Base-by-base conservation (phyloP, 2,329 filamentous ascomycete species). In the Coniosporium tulheliwenetii region DNA sequence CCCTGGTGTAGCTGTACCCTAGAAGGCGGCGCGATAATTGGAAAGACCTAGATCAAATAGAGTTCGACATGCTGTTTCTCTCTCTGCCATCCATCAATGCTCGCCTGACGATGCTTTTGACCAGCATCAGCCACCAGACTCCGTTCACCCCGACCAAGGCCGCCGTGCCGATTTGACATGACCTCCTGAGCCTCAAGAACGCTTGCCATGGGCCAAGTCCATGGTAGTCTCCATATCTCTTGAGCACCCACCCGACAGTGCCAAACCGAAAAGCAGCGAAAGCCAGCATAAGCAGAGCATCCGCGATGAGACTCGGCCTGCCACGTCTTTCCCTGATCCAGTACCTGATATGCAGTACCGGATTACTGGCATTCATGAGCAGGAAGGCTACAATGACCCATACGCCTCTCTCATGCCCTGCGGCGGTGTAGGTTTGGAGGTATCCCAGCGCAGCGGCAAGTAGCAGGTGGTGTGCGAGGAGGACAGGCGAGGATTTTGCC, bases 81-180 rank as follows among this genome's bases (percentile, higher is more conserved):
- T 16, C 9, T 37, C 16, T 37, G 36, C 12, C 10, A 12, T 14
- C 36, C n/a, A 13, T 37, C 19, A 26, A 14, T 37, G 15, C 36
- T 15, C 36, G n/a, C 36, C 16, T 14, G 10, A 19, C 16, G 9
- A 37, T 13, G n/a, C 16, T 37, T 12, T 9, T 37, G 12, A 19
- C 12, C 12, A 38, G 16, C 33, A 42, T 19, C 12, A 31, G 33
- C 45, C 43, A 46, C 47, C 47, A 50, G n/a, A 36, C 33, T 8
- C 32, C 36, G 36, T 51, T 51, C 29, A 43, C 39, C 15, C 37
- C 37, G 5, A 41, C 39, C 30, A 51, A 39, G 39, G 45, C 46
- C 10, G 44, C 48, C n/a, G 48, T 51, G 1, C 49, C 48, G 12
- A 47, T 10, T 39, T 45, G 41, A 39, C 49, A 50, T 8, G 44